Evolutionary conservation across 305 asterid species (phyloP), one percentile per base, ranked within the genome.

Genomic region (Plantago coronopus): DNA sequence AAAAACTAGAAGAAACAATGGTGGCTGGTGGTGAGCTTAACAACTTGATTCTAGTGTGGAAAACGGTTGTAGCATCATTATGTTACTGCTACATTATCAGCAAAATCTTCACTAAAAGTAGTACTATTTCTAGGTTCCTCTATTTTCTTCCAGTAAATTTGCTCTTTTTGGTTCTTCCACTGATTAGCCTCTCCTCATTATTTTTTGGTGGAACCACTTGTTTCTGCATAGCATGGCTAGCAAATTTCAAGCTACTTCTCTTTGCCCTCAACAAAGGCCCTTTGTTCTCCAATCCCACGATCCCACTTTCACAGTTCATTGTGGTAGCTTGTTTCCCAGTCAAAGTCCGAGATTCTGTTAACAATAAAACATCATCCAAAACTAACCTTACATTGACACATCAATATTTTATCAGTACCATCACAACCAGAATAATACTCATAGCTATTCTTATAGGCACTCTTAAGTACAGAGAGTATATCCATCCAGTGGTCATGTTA

Each of bases 291-390:
- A 76, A 81, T 0, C 67, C 76, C 0, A n/a, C n/a, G n/a, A n/a
- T 74, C 47, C 64, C 82, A 4, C 61, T 78, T 11, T 11, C 69
- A 53, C 59, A 17, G 14, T 81, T 79, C 75, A 67, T 81, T 23
- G 72, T 76, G 43, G 58, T 79, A 8, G 82, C 84, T 13, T 81
- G 84, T 44, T 73, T 81, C 5, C 87, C 87, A 0, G 72, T 81
- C 66, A 76, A 76, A 53, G 19, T 66, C 31, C 77, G 65, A 37
- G 15, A 57, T 12, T 10, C 68, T 14, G 25, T n/a, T n/a, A 42
- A 37, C 8, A 12, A 37, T n/a, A n/a, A n/a, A n/a, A n/a, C n/a
- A n/a, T n/a, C n/a, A n/a, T n/a, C n/a, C n/a, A n/a, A n/a, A n/a
- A n/a, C n/a, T n/a, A n/a, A n/a, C n/a, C n/a, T n/a, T n/a, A n/a